These are phyloP conservation scores for Helianthus tuberosus DNA, from an alignment of 129 eudicot genomes.

Conservation along the genomic window DNA sequence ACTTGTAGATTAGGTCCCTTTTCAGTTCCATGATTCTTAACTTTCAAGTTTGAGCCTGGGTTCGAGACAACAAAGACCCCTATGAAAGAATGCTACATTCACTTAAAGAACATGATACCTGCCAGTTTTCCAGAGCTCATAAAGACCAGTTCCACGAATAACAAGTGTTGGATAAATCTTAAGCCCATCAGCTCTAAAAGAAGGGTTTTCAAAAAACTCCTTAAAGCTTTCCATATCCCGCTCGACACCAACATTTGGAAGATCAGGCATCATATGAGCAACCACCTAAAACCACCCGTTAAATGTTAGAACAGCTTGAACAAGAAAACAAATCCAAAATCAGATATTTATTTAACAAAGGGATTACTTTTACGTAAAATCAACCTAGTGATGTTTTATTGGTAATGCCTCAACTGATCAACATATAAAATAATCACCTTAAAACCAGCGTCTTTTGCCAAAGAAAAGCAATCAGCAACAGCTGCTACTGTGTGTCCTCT, in stretches of 20 bases:
- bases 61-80: no score
- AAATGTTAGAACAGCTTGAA: conserved; percentile 14
- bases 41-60: no score
- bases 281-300: conserved; percentile 61
- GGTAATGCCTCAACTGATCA: background rate
- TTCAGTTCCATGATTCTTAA: background rate
- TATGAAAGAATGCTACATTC: conserved; percentile 1
- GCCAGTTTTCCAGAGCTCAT: conserved; percentile 99
- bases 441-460: conserved; percentile 99
- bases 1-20: background rate
- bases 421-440: conserved; percentile 50
- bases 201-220: conserved; percentile 95
- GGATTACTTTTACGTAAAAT: conserved; percentile 3
- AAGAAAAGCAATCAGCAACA: conserved; percentile 94
- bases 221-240: conserved; percentile 97
- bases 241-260: conserved; percentile 97
- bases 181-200: conserved; percentile 93
- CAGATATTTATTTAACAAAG: conserved; percentile 7
- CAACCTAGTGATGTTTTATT: conserved; percentile 12
- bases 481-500: conserved; percentile 99
- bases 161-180: conserved; percentile 97
- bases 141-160: conserved; percentile 98
- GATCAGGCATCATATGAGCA: conserved; percentile 99
- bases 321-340: background rate
- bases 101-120: conserved; percentile 42